These are phyloP conservation scores for Pseudogymnoascus sp. DNA, from an alignment of 2,329 filamentous ascomycete species.

Conservation along the genomic window DNA sequence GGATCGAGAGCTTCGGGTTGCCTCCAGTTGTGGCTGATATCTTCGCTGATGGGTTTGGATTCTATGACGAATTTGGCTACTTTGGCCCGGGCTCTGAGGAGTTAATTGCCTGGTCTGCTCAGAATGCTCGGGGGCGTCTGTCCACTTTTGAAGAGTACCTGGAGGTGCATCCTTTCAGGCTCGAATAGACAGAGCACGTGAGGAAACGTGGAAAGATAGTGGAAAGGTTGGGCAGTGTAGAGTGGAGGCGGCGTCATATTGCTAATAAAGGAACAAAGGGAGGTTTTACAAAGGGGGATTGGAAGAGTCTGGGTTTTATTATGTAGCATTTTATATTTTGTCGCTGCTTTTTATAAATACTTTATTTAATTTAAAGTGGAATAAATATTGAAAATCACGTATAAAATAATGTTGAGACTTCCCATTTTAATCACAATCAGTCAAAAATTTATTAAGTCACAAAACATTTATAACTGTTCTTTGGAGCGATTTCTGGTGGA, in stretches of 20 bases:
- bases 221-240: neutral
- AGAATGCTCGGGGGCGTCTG: conserved; percentile 25
- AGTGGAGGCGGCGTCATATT: neutral
- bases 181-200: conserved; percentile 9
- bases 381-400: too few species aligned
- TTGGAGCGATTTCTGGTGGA: neutral
- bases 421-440: neutral
- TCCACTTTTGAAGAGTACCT: conserved; percentile 31
- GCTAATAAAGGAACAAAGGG: neutral
- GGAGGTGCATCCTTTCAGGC: conserved; percentile 19
- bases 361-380: too few species aligned
- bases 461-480: neutral
- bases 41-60: conserved; percentile 20
- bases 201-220: neutral
- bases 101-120: conserved; percentile 25
- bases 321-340: too few species aligned
- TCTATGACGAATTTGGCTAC: conserved; percentile 29
- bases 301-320: neutral
- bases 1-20: neutral
- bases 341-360: too few species aligned
- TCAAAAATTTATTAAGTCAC: neutral
- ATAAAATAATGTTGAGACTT: too few species aligned
- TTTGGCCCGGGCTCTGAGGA: conserved; percentile 28
- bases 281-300: neutral
- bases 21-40: conserved; percentile 17